Conservation (phyloP, 2,329 filamentous ascomycete species). For the Emergomyces pasteurianus region DNA sequence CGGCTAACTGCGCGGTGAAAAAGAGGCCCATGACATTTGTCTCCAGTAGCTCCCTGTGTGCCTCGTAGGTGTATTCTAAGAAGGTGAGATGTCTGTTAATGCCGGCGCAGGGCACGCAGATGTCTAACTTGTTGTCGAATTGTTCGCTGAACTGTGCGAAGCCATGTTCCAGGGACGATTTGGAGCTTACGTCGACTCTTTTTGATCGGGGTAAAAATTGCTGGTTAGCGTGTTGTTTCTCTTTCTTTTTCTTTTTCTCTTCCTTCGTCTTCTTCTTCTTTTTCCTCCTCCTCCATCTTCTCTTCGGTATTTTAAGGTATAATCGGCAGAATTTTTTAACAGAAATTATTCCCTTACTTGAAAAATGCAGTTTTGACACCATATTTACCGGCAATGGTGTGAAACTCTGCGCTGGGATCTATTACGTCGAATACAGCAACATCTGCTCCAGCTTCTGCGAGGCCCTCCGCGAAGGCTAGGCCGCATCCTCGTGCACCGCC, state of each 20-base stretch:
- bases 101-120: conserved; percentile 75
- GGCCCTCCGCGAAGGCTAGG: conserved; percentile 33
- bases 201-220: neutral
- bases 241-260: neutral
- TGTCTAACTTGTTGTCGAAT: conserved; percentile 48
- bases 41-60: conserved; percentile 30
- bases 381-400: neutral
- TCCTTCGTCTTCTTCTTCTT: neutral
- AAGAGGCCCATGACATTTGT: conserved; percentile 37
- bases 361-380: conserved; percentile 1
- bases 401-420: neutral
- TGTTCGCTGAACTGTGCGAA: conserved; percentile 25
- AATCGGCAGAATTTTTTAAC: neutral
- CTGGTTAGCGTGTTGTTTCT: neutral
- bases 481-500: conserved; percentile 37
- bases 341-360: neutral
- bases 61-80: conserved; percentile 33
- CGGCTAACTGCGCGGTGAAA: conserved; percentile 38
- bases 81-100: conserved; percentile 54
- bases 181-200: conserved; percentile 31
- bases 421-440: conserved; percentile 29
- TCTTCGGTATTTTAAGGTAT: neutral
- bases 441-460: conserved; percentile 36
- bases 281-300: too few relatives aligned
- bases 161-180: conserved; percentile 19